These are phyloP conservation scores for Hemileccinum rubropunctum DNA, from an alignment of 768 basidiomycete genomes.

Conservation along the genomic window DNA sequence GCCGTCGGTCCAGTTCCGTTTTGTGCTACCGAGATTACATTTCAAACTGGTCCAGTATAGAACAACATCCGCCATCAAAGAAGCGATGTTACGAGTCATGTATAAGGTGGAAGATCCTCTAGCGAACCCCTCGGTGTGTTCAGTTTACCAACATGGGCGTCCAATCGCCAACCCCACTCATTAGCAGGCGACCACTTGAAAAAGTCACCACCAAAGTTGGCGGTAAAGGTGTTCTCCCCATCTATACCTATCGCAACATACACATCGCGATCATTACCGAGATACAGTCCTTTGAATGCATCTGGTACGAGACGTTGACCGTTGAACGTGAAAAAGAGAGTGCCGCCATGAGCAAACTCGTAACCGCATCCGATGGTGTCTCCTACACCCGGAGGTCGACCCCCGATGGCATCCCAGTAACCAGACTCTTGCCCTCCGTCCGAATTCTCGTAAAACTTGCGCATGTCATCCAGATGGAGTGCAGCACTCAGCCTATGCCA, in stretches of 20 bases:
- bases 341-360: constrained; percentile 45
- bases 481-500: constrained; percentile 69
- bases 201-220: constrained; percentile 63
- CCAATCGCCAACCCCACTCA: constrained; percentile 63
- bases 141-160: constrained; percentile 57
- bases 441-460: constrained; percentile 71
- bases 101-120: constrained; percentile 44
- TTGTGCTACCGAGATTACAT: no score
- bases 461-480: constrained; percentile 66
- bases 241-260: constrained; percentile 65
- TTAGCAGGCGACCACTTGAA: constrained; percentile 66
- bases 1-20: no score
- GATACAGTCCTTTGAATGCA: constrained; percentile 59
- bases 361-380: constrained; percentile 66
- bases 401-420: constrained; percentile 27
- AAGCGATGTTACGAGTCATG: not conserved
- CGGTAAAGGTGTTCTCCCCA: constrained; percentile 46
- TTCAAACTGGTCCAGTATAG: no score
- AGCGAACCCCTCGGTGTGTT: constrained; percentile 10
- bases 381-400: constrained; percentile 36
- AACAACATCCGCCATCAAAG: no score
- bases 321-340: constrained; percentile 65
- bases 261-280: constrained; percentile 50
- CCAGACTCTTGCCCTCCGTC: constrained; percentile 54
- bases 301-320: constrained; percentile 46